These are phyloP conservation scores for Suhomyces xylopsoci DNA, from an alignment of 805 yeast genomes.

Conservation along the genomic window DNA sequence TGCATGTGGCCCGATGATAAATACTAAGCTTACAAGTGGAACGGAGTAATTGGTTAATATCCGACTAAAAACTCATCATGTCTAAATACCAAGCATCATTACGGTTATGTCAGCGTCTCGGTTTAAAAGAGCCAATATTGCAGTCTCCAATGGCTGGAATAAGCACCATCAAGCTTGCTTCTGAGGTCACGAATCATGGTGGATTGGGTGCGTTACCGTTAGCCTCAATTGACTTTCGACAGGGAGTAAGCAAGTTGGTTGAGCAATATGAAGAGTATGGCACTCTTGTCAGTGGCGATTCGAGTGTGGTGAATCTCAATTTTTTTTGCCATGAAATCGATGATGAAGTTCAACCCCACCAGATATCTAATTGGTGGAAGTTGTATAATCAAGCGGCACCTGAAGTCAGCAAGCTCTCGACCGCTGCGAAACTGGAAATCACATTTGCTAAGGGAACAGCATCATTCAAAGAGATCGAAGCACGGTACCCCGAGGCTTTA, in stretches of 20 bases:
- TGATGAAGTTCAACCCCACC: conserved; percentile 11
- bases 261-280: conserved; percentile 14
- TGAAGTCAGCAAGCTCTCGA: not conserved
- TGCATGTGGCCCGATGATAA: not conserved
- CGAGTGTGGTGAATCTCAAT: conserved; percentile 39
- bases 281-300: conserved; percentile 6
- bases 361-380: conserved; percentile 21
- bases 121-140: conserved; percentile 41
- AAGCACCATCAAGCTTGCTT: conserved; percentile 43
- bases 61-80: not conserved
- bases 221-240: conserved; percentile 28
- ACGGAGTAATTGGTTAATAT: not conserved
- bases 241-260: conserved; percentile 15
- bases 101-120: conserved; percentile 15
- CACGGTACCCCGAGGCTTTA: conserved; percentile 11
- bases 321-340: conserved; percentile 44
- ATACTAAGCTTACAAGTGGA: not conserved
- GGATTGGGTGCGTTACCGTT: conserved; percentile 51
- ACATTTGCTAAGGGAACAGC: conserved; percentile 21
- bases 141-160: conserved; percentile 66
- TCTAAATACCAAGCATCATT: not conserved
- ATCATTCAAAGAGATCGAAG: conserved; percentile 31
- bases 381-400: conserved; percentile 10
- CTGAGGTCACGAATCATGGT: conserved; percentile 40
- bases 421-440: not conserved